Conservation (phyloP, 129 eudicot species). For the Flaveria brownii region DNA sequence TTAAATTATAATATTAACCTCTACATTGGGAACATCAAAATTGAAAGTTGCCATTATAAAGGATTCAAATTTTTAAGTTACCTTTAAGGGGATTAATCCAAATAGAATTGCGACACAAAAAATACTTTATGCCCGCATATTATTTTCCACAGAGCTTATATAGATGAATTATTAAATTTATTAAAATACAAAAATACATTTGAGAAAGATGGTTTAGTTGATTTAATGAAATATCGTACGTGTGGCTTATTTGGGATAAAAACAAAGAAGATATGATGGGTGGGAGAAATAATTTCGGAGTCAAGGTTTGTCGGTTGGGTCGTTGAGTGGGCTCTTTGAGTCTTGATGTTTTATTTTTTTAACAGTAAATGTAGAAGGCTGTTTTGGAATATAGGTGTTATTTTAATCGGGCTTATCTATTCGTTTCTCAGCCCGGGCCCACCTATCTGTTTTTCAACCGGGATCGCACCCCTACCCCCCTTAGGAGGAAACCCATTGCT, state of each 20-base stretch:
- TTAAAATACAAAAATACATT: too few species aligned
- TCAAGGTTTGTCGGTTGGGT: constrained; percentile 33
- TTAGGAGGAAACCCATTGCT: too few species aligned
- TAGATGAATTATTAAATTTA: too few species aligned
- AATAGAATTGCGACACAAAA: neutral
- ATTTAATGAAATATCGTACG: neutral
- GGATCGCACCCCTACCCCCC: too few species aligned
- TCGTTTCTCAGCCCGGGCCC: too few species aligned
- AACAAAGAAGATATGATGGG: neutral
- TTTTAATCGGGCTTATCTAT: too few species aligned
- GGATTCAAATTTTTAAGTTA: neutral
- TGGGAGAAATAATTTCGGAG: constrained; percentile 27
- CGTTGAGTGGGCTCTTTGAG: constrained; percentile 14
- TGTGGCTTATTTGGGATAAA: constrained; percentile 21
- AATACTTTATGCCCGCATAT: neutral
- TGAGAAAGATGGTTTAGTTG: too few species aligned
- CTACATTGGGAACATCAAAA: neutral
- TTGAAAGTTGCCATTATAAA: neutral
- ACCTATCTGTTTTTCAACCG: too few species aligned
- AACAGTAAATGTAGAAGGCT: too few species aligned
- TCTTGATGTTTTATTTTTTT: neutral
- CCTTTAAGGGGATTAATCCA: neutral
- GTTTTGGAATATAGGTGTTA: too few species aligned
- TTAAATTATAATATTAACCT: neutral
- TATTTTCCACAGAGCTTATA: too few species aligned